Evolutionary conservation across 176 grass and related monocot species (phyloP), one percentile per base, ranked within the genome.

Genomic region (Triticum monococcum): DNA sequence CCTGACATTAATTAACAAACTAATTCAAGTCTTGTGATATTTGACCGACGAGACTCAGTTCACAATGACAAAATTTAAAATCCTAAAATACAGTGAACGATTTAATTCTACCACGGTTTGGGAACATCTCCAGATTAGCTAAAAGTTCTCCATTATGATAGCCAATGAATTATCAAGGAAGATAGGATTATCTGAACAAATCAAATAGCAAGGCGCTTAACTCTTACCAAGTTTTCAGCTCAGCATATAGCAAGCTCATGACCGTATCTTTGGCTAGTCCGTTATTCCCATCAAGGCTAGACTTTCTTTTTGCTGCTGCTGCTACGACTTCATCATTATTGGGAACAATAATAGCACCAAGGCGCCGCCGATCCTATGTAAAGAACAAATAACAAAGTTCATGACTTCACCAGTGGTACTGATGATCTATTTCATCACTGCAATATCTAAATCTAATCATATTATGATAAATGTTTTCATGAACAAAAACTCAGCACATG

Each of bases 321-420:
- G 87, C 86, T 48, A 80, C 14, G 54, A 93, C 60, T 87, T 98
- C 95, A 35, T 97, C 95, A 31, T 88, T 93, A 81, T 91, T 95
- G 54, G 95, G 95, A 69, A 97, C 89, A 76, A 98, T 83, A 25
- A 98, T 79, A 82, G 95, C 93, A 77, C 95, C 95, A 43, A 93
- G 82, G 38, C 92, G 84, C 5, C 95, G 87, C 77, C 82, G 89
- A 83, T 98, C 95, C 95, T 97, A 89, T 36, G 54, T 33, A 92
- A 62, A 65, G 32, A 74, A 70, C n/a, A 86, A 66, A 4, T 4
- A 85, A 13, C 22, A 8, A 87, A 72, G 23, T 83, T 60, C 10
- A 18, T 77, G 11, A 62, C 22, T 36, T 4, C 9, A 40, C 31
- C 8, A 77, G 9, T 56, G 30, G 75, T 3, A 43, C 1, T 74